Conservation (phyloP, 129 eudicot species). For the Lonicera japonica region DNA sequence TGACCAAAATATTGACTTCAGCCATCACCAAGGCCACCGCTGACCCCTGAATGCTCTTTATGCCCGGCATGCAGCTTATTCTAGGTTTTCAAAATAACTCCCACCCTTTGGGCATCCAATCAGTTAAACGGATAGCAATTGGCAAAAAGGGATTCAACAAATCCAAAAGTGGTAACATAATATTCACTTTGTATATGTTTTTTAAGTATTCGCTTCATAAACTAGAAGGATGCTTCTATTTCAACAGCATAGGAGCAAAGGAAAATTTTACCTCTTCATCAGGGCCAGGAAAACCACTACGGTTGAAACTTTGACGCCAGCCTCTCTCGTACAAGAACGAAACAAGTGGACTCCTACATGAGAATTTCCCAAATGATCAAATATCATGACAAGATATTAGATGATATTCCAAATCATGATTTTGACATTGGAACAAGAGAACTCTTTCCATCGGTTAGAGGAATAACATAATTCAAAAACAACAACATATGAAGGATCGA, state of each 20-base stretch:
- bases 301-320: constrained; percentile 89
- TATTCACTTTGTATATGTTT: neutral
- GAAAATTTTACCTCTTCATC: constrained; percentile 71
- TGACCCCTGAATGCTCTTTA: too few relatives aligned
- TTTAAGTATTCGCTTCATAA: neutral
- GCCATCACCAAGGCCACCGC: too few relatives aligned
- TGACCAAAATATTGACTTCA: too few relatives aligned
- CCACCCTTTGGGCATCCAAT: too few relatives aligned
- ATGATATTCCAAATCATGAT: too few relatives aligned
- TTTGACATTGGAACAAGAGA: neutral
- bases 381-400: neutral
- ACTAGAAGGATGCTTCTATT: neutral
- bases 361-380: neutral
- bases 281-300: constrained; percentile 85
- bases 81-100: too few relatives aligned
- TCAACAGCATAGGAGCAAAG: neutral
- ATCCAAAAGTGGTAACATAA: neutral
- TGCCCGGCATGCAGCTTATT: too few relatives aligned
- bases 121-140: too few relatives aligned
- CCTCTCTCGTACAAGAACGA: constrained; percentile 92
- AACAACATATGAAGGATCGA: too few relatives aligned
- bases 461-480: neutral
- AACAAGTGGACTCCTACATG: constrained; percentile 75
- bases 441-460: neutral
- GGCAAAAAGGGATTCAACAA: neutral